Base-by-base conservation (phyloP, 257 asterid species). In the Solanum bukasovii region DNA sequence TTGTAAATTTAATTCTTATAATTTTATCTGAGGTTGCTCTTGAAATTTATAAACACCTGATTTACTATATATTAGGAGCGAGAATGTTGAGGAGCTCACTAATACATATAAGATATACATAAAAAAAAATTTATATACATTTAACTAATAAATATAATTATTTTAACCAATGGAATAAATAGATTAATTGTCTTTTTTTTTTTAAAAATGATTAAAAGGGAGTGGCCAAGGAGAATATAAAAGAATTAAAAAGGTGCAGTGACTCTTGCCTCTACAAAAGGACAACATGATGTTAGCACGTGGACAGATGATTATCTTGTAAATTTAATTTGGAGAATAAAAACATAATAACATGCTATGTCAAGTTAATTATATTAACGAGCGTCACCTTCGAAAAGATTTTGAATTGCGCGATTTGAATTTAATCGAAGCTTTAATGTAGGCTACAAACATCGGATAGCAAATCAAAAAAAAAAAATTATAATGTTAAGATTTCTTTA, bases 351-450 rank as follows among this genome's bases (percentile, higher is more conserved):
- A 49, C 21, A 49, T 49, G 59, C 3, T 49, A 14, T 14, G 20
- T 4, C 21, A 49, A 49, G 3, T 14, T 49, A 10, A 5, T 14
- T 49, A 49, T 49, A 14, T 14, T 49, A 49, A 49, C 21, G 1
- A 49, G 0, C 1, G 59, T 13, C 3, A 14, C 3, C 20, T 0
- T 46, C 59, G 1, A 46, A 5, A 0, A 46, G 3, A 0, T 49
- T 0, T 0, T 14, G 3, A 0, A 49, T 0, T 49, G 8, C 1
- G 8, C 1, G 3, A 2, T 49, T 14, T 49, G 7, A 0, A 49
- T 49, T 49, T 49, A 49, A 0, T 14, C 0, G 2, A 5, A 49
- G 0, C 1, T 49, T 49, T 0, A 46, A 5, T 13, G 1, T 46
- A 46, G 0, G 0, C 3, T 13, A 46, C 1, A 46, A 46, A 46